phyloP scores from a whole-genome alignment of 2,329 filamentous ascomycete species.

The Apiospora sp. region DNA sequence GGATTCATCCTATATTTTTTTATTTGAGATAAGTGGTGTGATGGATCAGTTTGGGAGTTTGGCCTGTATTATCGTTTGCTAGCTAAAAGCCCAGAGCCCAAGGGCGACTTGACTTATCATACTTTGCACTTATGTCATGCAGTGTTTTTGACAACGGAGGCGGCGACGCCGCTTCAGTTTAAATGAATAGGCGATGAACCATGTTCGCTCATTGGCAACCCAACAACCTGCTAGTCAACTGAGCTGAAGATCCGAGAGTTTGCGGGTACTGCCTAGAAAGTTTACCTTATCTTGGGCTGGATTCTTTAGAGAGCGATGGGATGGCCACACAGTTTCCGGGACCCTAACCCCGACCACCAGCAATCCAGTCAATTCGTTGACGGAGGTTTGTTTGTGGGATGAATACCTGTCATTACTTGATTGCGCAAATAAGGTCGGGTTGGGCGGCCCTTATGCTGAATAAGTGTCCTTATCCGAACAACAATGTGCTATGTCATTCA shows the following conservation, averaged over 20 bases:
- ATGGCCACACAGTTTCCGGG: not conserved
- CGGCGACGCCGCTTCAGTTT: not conserved
- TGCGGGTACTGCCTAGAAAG: conserved; percentile 9
- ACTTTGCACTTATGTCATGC: conserved; percentile 14
- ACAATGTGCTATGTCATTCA: not conserved
- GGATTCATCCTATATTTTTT: not conserved
- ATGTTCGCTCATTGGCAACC: not conserved
- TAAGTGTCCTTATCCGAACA: not conserved
- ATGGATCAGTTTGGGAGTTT: not conserved
- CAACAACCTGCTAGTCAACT: not conserved
- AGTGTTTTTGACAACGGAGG: conserved; percentile 5
- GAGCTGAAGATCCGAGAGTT: conserved; percentile 18
- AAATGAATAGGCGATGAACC: not conserved
- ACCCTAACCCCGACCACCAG: not conserved
- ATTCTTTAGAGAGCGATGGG: not conserved
- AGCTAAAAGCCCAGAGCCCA: not conserved
- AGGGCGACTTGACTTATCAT: conserved; percentile 12
- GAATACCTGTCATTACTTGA: conserved; percentile 17
- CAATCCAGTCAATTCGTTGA: not conserved
- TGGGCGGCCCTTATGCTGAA: conserved; percentile 1
- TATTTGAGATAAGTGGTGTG: conserved; percentile 1
- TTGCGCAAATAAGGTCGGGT: conserved; percentile 6
- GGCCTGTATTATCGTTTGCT: not conserved
- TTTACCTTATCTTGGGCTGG: not conserved
- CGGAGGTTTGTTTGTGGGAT: not conserved